Base-by-base conservation (phyloP, 2,329 filamentous ascomycete species). In the Neofusicoccum kwambonambiense region DNA sequence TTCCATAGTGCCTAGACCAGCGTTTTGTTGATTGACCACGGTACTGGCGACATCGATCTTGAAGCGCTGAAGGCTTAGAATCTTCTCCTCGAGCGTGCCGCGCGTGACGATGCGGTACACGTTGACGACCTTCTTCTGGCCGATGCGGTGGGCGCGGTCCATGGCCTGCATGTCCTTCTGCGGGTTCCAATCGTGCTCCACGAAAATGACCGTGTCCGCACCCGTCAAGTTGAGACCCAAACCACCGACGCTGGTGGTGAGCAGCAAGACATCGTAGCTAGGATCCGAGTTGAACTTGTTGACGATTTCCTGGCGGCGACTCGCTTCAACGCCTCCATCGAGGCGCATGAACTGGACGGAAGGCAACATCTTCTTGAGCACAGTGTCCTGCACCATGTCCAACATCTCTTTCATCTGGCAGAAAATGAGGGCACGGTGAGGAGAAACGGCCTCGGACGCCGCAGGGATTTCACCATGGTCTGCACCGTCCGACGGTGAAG, bases 331-430 rank as follows among this genome's bases (percentile, higher is more conserved):
- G 6, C 89, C 89, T 37, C 95, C 95, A 72, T 99, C 96, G 39
- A 99, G 87, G n/a, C 96, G 91, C 65, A 98, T 86, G 75, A 90
- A 97, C 42, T 96, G 95, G 5, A 97, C 93, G 0, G 90, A 91
- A 1, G 95, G 95, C n/a, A 99, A 85, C 79, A 98, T 85, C 73
- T 90, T 90, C 76, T 92, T 92, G 44, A 99, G 81, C 0, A 99
- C 95, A 65, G 94, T 93, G 71, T 90, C 92, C 75, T 98, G 93
- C 2, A 99, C 96, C 87, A 99, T 98, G 77, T 99, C 95, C 27
- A 99, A 85, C 96, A 99, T 99, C 77, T 99, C 95, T 80, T 99
- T 99, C 92, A 99, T 97, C 77, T 99, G 95, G 73, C 95, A 99
- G 83, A 99, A 99, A 70, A 99, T 90, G 34, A 99, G 86, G 0